Conservation (phyloP, 2,329 filamentous ascomycete species). For the Cladosporium sp. region DNA sequence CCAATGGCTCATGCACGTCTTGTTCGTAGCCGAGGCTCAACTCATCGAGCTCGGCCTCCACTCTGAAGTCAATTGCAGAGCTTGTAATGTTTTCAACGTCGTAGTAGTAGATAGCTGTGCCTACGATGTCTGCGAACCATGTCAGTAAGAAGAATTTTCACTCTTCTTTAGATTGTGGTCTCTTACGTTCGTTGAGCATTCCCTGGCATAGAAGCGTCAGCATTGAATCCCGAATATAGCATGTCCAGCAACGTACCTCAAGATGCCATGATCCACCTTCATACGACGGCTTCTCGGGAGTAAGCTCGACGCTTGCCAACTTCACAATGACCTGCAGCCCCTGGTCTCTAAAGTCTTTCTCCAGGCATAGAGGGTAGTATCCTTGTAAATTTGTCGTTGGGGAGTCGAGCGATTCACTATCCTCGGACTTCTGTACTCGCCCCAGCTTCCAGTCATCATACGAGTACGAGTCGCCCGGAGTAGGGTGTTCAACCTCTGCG, state of each 20-base stretch:
- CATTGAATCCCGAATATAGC: not conserved
- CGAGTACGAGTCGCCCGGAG: not conserved
- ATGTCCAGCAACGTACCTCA: not conserved
- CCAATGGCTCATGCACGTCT: constrained; percentile 15
- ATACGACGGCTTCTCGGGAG: constrained; percentile 51
- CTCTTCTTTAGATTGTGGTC: not conserved
- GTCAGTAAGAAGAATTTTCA: not conserved
- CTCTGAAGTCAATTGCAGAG: constrained; percentile 47
- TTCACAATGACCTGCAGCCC: constrained; percentile 47
- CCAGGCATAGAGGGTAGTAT: constrained; percentile 12
- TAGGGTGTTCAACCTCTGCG: constrained; percentile 4
- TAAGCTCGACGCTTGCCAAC: constrained; percentile 53
- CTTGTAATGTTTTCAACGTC: constrained; percentile 55
- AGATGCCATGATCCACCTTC: constrained; percentile 48
- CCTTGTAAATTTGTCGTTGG: not conserved
- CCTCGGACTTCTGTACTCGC: not conserved
- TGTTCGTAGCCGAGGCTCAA: constrained; percentile 15
- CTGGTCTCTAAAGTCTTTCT: constrained; percentile 38
- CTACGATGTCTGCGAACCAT: constrained; percentile 22
- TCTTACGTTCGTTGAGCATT: constrained; percentile 10
- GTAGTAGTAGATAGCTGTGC: constrained; percentile 58
- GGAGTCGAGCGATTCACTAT: not conserved
- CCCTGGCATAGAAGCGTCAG: not conserved
- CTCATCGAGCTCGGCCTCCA: constrained; percentile 12
- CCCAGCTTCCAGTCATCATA: constrained; percentile 10